These are phyloP conservation scores for Nymphaea thermarum DNA, from an alignment of 164 flowering plant species.

Conservation along the genomic window DNA sequence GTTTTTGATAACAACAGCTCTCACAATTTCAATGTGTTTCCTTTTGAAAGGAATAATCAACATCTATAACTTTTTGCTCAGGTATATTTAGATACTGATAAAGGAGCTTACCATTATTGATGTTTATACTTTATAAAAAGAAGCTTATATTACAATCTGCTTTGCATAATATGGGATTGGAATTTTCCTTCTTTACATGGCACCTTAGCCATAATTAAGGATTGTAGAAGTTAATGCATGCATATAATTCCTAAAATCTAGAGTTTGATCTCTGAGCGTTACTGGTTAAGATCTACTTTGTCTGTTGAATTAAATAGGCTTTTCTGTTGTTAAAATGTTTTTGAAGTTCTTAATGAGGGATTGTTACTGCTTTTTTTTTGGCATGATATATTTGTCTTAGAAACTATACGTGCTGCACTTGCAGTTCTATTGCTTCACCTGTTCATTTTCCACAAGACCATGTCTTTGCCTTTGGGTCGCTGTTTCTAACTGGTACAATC, in stretches of 20 bases:
- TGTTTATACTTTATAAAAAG: not conserved
- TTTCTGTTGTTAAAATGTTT: too few species aligned
- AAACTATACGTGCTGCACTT: too few species aligned
- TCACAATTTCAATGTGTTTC: slow-evolving; percentile 15
- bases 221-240: too few species aligned
- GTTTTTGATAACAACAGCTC: slow-evolving; percentile 31
- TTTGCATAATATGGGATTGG: not conserved
- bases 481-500: not conserved
- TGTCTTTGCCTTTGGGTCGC: not conserved
- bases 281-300: too few species aligned
- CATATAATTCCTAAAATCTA: too few species aligned
- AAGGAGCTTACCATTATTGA: not conserved
- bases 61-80: slow-evolving; percentile 55
- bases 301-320: too few species aligned
- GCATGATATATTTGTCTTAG: too few species aligned
- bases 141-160: not conserved
- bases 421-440: too few species aligned
- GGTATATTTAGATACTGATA: slow-evolving; percentile 24
- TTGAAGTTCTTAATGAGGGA: too few species aligned
- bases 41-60: slow-evolving; percentile 14
- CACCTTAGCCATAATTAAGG: not conserved
- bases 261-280: too few species aligned
- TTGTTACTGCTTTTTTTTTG: too few species aligned
- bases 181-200: not conserved
- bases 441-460: not conserved